Evolutionary conservation across 768 basidiomycete genomes (phyloP), one percentile per base, ranked within the genome.

Genomic region (Boletellus emodensis): DNA sequence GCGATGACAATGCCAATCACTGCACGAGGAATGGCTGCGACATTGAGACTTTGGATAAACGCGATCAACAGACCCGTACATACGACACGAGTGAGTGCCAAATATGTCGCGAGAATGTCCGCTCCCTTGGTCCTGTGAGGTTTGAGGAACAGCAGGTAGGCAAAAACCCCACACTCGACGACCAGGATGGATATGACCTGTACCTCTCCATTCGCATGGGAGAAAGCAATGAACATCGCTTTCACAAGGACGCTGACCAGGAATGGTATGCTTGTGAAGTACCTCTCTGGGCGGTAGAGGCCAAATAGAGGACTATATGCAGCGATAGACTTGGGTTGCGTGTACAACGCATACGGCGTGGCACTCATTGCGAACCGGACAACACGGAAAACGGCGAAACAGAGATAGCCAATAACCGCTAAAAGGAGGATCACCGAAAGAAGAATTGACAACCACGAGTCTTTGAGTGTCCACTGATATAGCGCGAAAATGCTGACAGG

Each of bases 381-480:
- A 35, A 81, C 72, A 50, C 74, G 62, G 63, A 81, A 66, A 48
- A 74, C 62, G 2, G 81, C 74, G 55, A 79, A 75, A 20, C 73
- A 58, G 37, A 92, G 70, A 51, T 75, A 61, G 10, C 72, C 68
- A 30, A 77, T 40, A 30, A 88, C 67, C 40, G 66, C 69, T 40
- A 88, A 59, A 63, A 94, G 71, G 11, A 78, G 66, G 51, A 94
- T 60, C 52, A 87, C 85, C 3, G 93, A 88, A 36, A 97, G 75
- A 33, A 95, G 72, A 57, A 84, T 77, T 0, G 92, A 80, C 3
- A 95, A 75, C 85, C 90, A 92, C 0, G 93, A 94, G 68, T 97
- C 93, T 51, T 80, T 72, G 54, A 94, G 73, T 1, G 88, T 90
- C 90, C 94, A 97, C 66, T 97, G 94, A 66, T 86, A 93, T 61